Conservation (phyloP, 176 grass and related monocot genomes). For the Paspalum vaginatum region DNA sequence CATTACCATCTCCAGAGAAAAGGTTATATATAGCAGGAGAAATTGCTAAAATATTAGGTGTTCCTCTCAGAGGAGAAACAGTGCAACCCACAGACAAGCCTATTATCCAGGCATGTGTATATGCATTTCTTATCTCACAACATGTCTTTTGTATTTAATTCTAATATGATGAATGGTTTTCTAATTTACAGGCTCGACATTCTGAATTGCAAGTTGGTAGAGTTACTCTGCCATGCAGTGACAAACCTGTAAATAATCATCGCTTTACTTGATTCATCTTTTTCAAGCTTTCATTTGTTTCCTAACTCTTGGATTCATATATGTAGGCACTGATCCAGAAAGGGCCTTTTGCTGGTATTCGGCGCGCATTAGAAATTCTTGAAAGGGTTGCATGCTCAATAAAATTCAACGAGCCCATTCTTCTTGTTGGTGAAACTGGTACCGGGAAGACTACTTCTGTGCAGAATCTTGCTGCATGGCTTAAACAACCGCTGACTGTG, state of each 20-base stretch:
- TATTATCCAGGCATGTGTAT: slow-evolving; percentile 65
- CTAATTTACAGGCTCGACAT: slow-evolving; percentile 54
- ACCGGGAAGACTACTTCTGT: slow-evolving; percentile 95
- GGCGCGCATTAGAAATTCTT: slow-evolving; percentile 63
- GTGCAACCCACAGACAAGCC: slow-evolving; percentile 58
- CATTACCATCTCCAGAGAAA: slow-evolving; percentile 63
- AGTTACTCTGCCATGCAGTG: slow-evolving; percentile 55
- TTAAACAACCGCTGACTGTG: slow-evolving; percentile 77
- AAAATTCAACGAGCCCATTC: slow-evolving; percentile 86
- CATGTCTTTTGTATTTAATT: slow-evolving; percentile 16
- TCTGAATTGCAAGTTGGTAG: slow-evolving; percentile 83
- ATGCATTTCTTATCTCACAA: slow-evolving; percentile 4
- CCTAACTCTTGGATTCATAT: slow-evolving; percentile 26
- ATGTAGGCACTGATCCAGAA: slow-evolving; percentile 58
- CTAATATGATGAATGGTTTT: slow-evolving; percentile 21
- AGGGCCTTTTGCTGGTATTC: slow-evolving; percentile 83
- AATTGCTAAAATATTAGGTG: slow-evolving; percentile 62
- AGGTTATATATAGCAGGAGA: slow-evolving; percentile 63
- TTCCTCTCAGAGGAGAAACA: slow-evolving; percentile 50
- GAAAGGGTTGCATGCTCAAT: slow-evolving; percentile 89
- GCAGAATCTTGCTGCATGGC: slow-evolving; percentile 85
- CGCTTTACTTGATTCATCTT: slow-evolving; percentile 3
- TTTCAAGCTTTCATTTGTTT: slow-evolving; percentile 17
- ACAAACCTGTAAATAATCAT: slow-evolving; percentile 53
- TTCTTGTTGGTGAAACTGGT: slow-evolving; percentile 98